Evolutionary conservation across 495 filamentous ascomycete genomes (phyloP), one percentile per base, ranked within the genome.

Genomic region (Xylaria acuta): DNA sequence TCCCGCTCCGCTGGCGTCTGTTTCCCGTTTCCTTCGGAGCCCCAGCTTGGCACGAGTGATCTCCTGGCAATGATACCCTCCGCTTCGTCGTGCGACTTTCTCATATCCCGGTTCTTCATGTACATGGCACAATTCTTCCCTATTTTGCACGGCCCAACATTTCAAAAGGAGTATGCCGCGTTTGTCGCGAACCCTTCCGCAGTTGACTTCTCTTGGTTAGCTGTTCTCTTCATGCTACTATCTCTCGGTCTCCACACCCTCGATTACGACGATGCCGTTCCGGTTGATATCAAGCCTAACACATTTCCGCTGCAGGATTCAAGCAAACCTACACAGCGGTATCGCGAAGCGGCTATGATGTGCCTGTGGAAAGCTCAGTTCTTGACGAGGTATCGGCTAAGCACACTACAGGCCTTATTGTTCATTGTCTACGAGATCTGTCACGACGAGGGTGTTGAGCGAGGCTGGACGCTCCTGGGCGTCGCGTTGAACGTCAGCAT

Each of bases 101-200:
- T 53, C 9, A 22, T 67, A 65, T 65, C 63, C 9, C 32, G 30
- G 3, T 67, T 22, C 20, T 67, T 67, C 64, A 38, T 67, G 45
- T 67, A 70, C 22, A 45, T 70, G 67, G 16, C 66, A 38, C 64
- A 72, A 51, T 62, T 74, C 11, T 76, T 75, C 63, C 73, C 73
- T 72, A 85, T 85, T 70, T 78, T 87, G 9, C 85, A 86, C 64
- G 85, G 86, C 65, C 75, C 84, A 64, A 85, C 83, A 1, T 86
- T 86, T 41, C 82, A 84, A 41, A 79, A 82, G 6, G 83, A 86
- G 45, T 86, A 86, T 73, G 79, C 82, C 51, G 79, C 81, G 18
- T 86, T 86, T 49, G 82, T 80, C 51, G 80, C 82, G 70, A 78
- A 86, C 40, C 82, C 84, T 0, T 74, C 76, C 47, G 83, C 80